Base-by-base conservation (phyloP, 768 basidiomycete species). In the Nidularia pulvinata region DNA sequence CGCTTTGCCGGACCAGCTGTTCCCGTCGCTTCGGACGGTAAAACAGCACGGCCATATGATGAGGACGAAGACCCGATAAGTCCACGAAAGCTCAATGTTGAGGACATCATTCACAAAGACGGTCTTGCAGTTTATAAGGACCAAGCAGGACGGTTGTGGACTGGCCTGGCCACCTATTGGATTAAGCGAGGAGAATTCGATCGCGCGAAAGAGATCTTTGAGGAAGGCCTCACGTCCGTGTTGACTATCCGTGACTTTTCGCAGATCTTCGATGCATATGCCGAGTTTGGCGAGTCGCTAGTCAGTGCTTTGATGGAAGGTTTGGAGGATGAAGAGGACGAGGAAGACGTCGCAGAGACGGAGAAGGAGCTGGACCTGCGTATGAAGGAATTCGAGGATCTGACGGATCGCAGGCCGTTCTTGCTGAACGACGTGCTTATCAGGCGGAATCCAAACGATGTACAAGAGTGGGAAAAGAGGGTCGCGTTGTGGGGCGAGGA, bases 391-490 rank as follows among this genome's bases (percentile, higher is more conserved):
- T 95, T 98, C 61, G 96, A 98, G 69, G 90, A 87, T 39, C 69
- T 99, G 59, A 96, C 96, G 80, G 97, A 99, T 67, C 80, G 95
- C 48, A 72, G 97, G 65, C 96, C 94, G 2, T 98, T 99, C 80
- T 76, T 99, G 57, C 86, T 97, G 46, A 99, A 99, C 61, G 95
- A 98, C 62, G 97, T 98, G 10, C 73, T 98, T 13, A 69, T 98
- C 35, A 76, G 97, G 56, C 77, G 97, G 62, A 99, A 99, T 76
- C 92, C 93, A 4, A 92, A 98, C 61, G 97, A 99, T 62, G 97
- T 98, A 1, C 94, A 97, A 59, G 97, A 99, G 67, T 99, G 97
- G 97, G 97, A 98, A 74, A 99, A 99, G 71, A 79, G 96, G 35
- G 84, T 98, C 16, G 95, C 95, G 2, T 71, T 98, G 30, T 96